Evolutionary conservation across 2,329 filamentous ascomycete genomes (phyloP).

Genomic region (Hortaea sp.): DNA sequence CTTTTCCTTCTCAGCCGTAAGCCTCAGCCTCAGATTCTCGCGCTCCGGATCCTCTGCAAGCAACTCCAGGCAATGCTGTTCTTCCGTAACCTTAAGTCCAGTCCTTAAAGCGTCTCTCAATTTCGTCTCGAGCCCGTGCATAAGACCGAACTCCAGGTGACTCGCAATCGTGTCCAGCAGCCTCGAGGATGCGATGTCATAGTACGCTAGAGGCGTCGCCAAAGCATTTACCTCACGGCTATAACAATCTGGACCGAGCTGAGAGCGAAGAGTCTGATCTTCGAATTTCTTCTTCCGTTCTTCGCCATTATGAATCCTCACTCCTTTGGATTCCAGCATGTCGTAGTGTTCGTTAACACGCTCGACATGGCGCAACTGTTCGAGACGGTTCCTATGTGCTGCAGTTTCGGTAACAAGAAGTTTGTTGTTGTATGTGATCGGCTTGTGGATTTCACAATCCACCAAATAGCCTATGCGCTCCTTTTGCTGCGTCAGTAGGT

Average conservation of each 20-base stretch:
- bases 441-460: constrained; percentile 24
- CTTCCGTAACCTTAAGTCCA: constrained; percentile 7
- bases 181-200: constrained; percentile 53
- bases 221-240: constrained; percentile 51
- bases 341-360: constrained; percentile 22
- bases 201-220: constrained; percentile 57
- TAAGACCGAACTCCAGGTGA: constrained; percentile 14
- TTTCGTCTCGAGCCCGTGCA: constrained; percentile 7
- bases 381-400: constrained; percentile 12
- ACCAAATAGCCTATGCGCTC: constrained; percentile 19
- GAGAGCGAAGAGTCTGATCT: constrained; percentile 13
- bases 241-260: constrained; percentile 49
- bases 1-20: constrained; percentile 20
- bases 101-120: constrained; percentile 4
- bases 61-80: constrained; percentile 16
- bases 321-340: constrained; percentile 12
- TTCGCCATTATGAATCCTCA: neutral
- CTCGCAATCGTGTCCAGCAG: constrained; percentile 47
- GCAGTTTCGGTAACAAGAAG: constrained; percentile 6
- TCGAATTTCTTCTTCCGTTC: constrained; percentile 13
- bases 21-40: constrained; percentile 14
- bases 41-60: constrained; percentile 26
- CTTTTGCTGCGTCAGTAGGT: constrained; percentile 19
- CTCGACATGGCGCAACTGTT: constrained; percentile 15
- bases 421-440: constrained; percentile 25